Evolutionary conservation across 176 grass and related monocot species (phyloP).

Genomic region (Puya raimondii): DNA sequence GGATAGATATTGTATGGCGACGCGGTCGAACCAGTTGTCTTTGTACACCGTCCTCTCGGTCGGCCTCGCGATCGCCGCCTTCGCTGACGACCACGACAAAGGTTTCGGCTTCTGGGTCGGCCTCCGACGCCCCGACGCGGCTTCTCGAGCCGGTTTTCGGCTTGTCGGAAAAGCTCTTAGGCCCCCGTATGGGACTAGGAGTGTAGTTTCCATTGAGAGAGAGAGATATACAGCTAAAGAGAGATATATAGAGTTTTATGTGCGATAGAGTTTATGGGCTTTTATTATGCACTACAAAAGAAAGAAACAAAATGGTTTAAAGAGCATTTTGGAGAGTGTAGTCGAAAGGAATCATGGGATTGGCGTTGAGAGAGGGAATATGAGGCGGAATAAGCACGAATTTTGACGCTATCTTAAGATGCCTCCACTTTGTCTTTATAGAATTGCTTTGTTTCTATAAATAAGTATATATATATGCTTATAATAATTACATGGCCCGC

Average conservation of each 20-base stretch:
- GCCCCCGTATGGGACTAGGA: slow-evolving; percentile 22
- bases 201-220: slow-evolving; percentile 22
- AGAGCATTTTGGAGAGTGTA: slow-evolving; percentile 33
- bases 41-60: slow-evolving; percentile 24
- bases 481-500: too few relatives aligned
- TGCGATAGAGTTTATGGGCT: not conserved
- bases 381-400: too few relatives aligned
- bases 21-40: slow-evolving; percentile 78
- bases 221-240: not conserved
- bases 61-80: not conserved
- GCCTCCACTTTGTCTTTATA: too few relatives aligned
- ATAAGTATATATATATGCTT: too few relatives aligned
- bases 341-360: slow-evolving; percentile 22
- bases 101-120: slow-evolving; percentile 4
- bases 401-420: too few relatives aligned
- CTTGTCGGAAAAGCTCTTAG: not conserved
- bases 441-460: too few relatives aligned
- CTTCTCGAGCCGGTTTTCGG: not conserved
- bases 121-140: not conserved
- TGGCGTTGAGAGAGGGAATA: not conserved
- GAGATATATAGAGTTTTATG: not conserved
- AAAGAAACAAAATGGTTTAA: slow-evolving; percentile 19
- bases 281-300: not conserved
- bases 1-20: slow-evolving; percentile 72
- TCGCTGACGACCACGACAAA: not conserved